Conservation (phyloP, 2,329 filamentous ascomycete genomes). For the Apiospora malaysiana region DNA sequence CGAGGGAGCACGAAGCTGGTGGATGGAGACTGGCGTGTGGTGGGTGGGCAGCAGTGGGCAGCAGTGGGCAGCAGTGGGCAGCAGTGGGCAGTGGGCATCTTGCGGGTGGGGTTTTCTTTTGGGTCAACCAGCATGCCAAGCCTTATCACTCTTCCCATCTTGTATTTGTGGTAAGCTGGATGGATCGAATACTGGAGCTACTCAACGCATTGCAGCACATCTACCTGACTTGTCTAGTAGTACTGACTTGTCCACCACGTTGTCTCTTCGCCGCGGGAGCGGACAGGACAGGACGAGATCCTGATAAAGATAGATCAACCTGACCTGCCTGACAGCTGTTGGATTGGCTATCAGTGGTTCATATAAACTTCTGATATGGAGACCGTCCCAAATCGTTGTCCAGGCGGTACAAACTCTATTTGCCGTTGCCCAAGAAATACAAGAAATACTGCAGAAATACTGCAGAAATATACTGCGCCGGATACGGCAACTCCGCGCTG, state of each 20-base stretch:
- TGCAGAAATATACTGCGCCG: background rate
- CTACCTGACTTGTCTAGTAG: background rate
- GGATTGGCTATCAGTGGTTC: constrained; percentile 7
- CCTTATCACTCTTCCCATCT: background rate
- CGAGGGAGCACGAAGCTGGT: background rate
- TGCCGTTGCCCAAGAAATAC: background rate
- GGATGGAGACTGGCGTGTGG: background rate
- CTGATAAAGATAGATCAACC: background rate
- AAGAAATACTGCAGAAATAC: background rate
- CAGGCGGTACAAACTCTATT: constrained; percentile 13
- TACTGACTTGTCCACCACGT: background rate
- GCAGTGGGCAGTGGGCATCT: background rate
- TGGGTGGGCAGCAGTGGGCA: background rate
- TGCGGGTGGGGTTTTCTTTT: constrained; percentile 9
- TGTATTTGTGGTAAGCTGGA: background rate
- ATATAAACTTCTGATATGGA: constrained; percentile 2
- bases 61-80: background rate
- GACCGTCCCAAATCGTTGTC: background rate
- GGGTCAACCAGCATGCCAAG: constrained; percentile 2
- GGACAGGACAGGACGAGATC: background rate
- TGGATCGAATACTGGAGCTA: background rate
- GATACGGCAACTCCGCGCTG: background rate
- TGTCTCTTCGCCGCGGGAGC: background rate
- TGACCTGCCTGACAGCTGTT: background rate
- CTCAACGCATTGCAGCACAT: background rate